A percentile compares a stretch with the other conserved stretches of the same genome.
Evolutionary conservation across 306 rosid species (phyloP).

Genomic region (Acacia acuminata): DNA sequence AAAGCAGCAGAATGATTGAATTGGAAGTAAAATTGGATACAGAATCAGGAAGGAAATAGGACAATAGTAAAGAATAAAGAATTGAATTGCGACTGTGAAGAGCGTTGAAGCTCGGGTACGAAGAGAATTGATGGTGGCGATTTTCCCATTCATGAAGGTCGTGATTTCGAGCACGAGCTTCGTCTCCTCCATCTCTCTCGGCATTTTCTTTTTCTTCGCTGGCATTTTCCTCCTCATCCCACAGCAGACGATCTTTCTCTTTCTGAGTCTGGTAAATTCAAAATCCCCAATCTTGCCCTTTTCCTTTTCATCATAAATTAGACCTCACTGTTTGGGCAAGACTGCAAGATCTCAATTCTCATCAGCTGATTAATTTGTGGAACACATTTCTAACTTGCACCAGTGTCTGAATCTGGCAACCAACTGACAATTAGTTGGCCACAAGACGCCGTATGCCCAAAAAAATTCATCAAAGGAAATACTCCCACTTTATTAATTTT

Average conservation of each 20-base stretch:
- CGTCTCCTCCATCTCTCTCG: too few species aligned
- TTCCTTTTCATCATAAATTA: slow-evolving; percentile 7
- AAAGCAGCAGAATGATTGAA: not conserved
- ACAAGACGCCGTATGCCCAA: too few species aligned
- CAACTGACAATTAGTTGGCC: too few species aligned
- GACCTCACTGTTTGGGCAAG: not conserved
- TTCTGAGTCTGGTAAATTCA: slow-evolving; percentile 31
- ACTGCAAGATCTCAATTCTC: not conserved
- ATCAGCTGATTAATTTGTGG: not conserved
- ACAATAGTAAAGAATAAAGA: slow-evolving; percentile 8
- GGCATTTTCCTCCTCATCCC: too few species aligned
- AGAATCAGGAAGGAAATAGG: not conserved
- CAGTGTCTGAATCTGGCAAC: not conserved
- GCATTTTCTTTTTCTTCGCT: too few species aligned
- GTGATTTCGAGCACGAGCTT: too few species aligned
- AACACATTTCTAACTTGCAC: not conserved
- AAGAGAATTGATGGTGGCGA: slow-evolving; percentile 23
- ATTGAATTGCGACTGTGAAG: slow-evolving; percentile 55
- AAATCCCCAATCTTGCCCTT: slow-evolving; percentile 38
- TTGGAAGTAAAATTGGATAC: not conserved
- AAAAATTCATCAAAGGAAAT: too few species aligned
- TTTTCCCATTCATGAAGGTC: slow-evolving; percentile 4
- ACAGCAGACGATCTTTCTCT: not conserved
- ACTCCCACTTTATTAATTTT: too few species aligned
- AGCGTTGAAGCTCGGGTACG: slow-evolving; percentile 44